Evolutionary conservation across 306 rosid genomes (phyloP).

Genomic region (Carpinus viminea): DNA sequence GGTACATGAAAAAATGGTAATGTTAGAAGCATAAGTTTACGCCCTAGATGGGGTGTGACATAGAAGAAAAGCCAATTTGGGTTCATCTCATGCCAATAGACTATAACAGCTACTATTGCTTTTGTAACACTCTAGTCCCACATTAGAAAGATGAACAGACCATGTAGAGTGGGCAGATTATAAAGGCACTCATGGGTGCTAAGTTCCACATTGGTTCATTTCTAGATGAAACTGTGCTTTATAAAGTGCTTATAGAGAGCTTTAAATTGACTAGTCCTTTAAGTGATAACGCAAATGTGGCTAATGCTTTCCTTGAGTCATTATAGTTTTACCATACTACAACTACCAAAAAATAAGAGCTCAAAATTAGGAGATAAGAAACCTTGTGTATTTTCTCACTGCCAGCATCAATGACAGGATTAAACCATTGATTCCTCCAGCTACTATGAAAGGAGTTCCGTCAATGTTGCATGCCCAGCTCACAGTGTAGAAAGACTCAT

Average conservation of each 20-base stretch:
- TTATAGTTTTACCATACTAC: too few relatives aligned
- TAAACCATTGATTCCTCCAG: slow-evolving; percentile 89
- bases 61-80: neutral
- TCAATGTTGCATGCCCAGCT: slow-evolving; percentile 78
- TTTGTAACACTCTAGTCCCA: too few relatives aligned
- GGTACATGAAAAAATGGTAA: neutral
- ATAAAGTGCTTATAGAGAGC: too few relatives aligned
- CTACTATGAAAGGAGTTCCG: slow-evolving; percentile 74
- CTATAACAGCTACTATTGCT: slow-evolving; percentile 16
- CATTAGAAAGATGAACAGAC: too few relatives aligned
- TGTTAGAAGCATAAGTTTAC: slow-evolving; percentile 11
- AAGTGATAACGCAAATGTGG: too few relatives aligned
- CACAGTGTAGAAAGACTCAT: slow-evolving; percentile 90
- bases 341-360: neutral
- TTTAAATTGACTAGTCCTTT: too few relatives aligned
- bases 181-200: too few relatives aligned
- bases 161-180: too few relatives aligned
- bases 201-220: too few relatives aligned
- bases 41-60: slow-evolving; percentile 12
- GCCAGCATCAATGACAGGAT: slow-evolving; percentile 80
- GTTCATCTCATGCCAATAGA: slow-evolving; percentile 19
- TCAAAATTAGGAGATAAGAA: neutral
- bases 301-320: too few relatives aligned
- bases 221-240: too few relatives aligned
- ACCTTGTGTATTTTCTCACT: slow-evolving; percentile 89